Evolutionary conservation across 1,139 yeast genomes (phyloP), one percentile per base, ranked within the genome.

Genomic region (Zygosaccharomyces sapae): DNA sequence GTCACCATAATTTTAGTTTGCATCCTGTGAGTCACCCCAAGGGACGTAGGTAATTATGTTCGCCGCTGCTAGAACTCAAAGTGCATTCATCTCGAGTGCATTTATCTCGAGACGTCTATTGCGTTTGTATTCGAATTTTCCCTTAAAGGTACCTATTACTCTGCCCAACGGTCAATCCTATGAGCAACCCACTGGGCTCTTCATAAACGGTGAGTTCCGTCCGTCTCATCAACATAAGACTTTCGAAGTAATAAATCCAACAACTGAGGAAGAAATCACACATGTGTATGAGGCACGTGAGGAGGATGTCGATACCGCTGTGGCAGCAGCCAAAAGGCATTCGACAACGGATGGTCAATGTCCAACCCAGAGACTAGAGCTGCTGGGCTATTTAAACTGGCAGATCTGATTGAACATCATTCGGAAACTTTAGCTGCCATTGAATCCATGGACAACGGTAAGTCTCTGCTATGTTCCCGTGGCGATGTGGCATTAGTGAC

Each of bases 391-490:
- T 68, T 68, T 66, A 81, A 79, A 62, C 67, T 83, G 47, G 88
- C 87, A 36, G 83, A 80, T 50, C 66, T 79, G 48, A 63, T 84
- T 58, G 83, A 79, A 53, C 67, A 75, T 55, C 72, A 83, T 52
- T 68, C 74, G 46, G 87, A 83, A 38, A 63, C 55, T 9, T 43
- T 61, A 49, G 79, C 83, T 19, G 71, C 79, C 33, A 76, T 84
- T 58, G 90, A 84, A 67, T 81, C 89, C 10, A 72, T 85, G 73
- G 90, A 84, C 65, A 83, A 85, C 51, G 92, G 92, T 63, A 84
- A 84, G 64, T 76, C 88, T 39, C 70, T 78, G 52, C 69, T 72
- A 27, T 76, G 75, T 61, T 68, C 80, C 22, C 66, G 68, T 50
- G 74, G 70, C 48, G 92, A 84, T 63, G 76, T 84, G 46, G 76